Conservation (phyloP, 345 rosid genomes). For the Corchorus olitorius region DNA sequence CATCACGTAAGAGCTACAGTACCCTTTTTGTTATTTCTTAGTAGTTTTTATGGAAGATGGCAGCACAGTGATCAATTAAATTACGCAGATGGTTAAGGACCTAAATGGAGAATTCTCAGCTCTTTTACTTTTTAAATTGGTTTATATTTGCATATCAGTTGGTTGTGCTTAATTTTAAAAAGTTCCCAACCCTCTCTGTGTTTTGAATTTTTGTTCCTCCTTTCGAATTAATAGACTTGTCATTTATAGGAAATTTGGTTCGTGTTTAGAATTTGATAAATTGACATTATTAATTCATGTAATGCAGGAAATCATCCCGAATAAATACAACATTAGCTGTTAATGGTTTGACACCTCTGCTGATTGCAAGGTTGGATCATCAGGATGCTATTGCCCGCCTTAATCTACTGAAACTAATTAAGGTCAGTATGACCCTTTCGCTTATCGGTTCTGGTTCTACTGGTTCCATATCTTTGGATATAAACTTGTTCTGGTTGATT, state of each 20-base stretch:
- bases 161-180: background rate
- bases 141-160: background rate
- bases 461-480: background rate
- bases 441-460: background rate
- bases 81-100: background rate
- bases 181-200: background rate
- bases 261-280: background rate
- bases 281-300: constrained; percentile 18
- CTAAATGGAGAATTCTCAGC: background rate
- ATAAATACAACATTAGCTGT: constrained; percentile 96
- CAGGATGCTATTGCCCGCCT: constrained; percentile 98
- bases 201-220: background rate
- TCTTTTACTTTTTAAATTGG: constrained; percentile 1
- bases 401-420: constrained; percentile 87
- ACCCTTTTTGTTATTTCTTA: constrained; percentile 9
- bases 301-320: constrained; percentile 84
- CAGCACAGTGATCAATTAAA: constrained; percentile 4
- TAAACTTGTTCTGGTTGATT: background rate
- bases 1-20: constrained; percentile 61
- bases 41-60: background rate
- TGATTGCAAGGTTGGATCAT: constrained; percentile 83
- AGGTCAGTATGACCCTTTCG: constrained; percentile 43
- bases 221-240: background rate
- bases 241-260: background rate
- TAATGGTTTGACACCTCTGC: constrained; percentile 92